phyloP scores from a whole-genome alignment of 2,329 filamentous ascomycete genomes.

The Raffaelea arxii region DNA sequence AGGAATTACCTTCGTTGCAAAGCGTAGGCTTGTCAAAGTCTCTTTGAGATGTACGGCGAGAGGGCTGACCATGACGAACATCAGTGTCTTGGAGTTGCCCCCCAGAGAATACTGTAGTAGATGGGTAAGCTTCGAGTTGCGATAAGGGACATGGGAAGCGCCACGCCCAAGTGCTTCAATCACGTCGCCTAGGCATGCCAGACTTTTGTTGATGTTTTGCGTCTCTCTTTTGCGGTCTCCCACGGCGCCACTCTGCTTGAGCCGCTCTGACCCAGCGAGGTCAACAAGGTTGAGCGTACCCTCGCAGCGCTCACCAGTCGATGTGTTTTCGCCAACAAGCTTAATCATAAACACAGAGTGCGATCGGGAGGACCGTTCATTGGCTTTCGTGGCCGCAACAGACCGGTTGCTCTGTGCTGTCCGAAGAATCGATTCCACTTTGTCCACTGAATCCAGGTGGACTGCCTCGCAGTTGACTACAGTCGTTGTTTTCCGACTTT shows the following conservation, averaged over 20 bases:
- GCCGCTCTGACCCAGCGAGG: conserved; percentile 81
- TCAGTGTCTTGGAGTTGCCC: conserved; percentile 93
- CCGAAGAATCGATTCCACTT: conserved; percentile 69
- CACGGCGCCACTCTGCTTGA: conserved; percentile 78
- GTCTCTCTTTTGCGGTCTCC: conserved; percentile 88
- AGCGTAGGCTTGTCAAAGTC: conserved; percentile 88
- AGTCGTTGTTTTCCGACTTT: conserved; percentile 67
- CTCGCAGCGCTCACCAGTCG: conserved; percentile 76
- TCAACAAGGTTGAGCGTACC: conserved; percentile 94
- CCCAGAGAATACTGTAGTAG: conserved; percentile 89
- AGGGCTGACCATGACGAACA: conserved; percentile 98
- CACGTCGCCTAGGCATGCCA: conserved; percentile 88
- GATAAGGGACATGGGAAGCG: conserved; percentile 79
- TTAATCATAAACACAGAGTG: conserved; percentile 97
- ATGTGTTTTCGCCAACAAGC: conserved; percentile 55
- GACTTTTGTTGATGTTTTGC: conserved; percentile 92
- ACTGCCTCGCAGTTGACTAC: conserved; percentile 75
- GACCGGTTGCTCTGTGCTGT: conserved; percentile 79
- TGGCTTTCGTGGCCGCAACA: conserved; percentile 94
- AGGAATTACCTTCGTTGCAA: conserved; percentile 82
- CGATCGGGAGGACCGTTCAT: conserved; percentile 86
- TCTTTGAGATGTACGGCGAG: conserved; percentile 84
- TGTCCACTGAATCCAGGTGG: conserved; percentile 64
- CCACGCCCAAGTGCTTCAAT: conserved; percentile 86
- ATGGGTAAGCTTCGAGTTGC: conserved; percentile 95